A percentile compares a stretch with the other conserved stretches of the same genome.
phyloP scores from a whole-genome alignment of 2,329 filamentous ascomycete species.

The Ceratocystis colombiana region DNA sequence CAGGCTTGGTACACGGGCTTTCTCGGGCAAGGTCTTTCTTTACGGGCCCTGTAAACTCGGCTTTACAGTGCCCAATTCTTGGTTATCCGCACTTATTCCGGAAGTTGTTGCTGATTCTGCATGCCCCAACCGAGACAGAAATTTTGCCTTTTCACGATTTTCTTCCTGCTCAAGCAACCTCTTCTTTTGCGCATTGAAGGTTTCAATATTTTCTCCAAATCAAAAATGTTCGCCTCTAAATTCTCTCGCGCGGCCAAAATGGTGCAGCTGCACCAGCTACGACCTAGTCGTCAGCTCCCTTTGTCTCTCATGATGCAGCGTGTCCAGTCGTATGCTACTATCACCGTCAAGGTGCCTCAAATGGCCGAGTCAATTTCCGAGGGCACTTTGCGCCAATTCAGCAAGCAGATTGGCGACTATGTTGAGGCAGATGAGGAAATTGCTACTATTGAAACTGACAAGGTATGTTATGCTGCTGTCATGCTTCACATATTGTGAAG shows the following conservation, averaged over 20 bases:
- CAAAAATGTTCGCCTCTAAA: slow-evolving; percentile 38
- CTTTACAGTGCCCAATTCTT: slow-evolving; percentile 1
- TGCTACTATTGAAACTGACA: slow-evolving; percentile 97
- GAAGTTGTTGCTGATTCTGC: slow-evolving; percentile 17
- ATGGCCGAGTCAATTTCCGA: slow-evolving; percentile 99
- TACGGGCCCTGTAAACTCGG: slow-evolving; percentile 2
- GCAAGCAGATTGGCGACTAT: slow-evolving; percentile 82
- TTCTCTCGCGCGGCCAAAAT: slow-evolving; percentile 38
- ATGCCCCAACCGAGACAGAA: slow-evolving; percentile 19
- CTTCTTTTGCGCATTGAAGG: slow-evolving; percentile 4
- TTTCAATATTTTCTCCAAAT: neutral
- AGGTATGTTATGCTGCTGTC: slow-evolving; percentile 45
- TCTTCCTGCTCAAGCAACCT: neutral
- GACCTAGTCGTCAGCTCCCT: slow-evolving; percentile 34
- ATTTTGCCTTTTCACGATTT: slow-evolving; percentile 15
- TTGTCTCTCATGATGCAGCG: slow-evolving; percentile 42
- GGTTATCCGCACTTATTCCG: slow-evolving; percentile 16
- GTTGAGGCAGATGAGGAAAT: slow-evolving; percentile 96
- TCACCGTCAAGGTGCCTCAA: slow-evolving; percentile 82
- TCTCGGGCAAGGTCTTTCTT: slow-evolving; percentile 20
- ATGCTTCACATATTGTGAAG: neutral
- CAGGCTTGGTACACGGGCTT: slow-evolving; percentile 19
- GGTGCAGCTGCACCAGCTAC: slow-evolving; percentile 37
- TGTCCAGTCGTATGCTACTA: slow-evolving; percentile 63
- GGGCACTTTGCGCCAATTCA: slow-evolving; percentile 91